These are phyloP conservation scores for Ophiostoma australiae DNA, from an alignment of 2,329 filamentous ascomycete genomes.

Conservation along the genomic window DNA sequence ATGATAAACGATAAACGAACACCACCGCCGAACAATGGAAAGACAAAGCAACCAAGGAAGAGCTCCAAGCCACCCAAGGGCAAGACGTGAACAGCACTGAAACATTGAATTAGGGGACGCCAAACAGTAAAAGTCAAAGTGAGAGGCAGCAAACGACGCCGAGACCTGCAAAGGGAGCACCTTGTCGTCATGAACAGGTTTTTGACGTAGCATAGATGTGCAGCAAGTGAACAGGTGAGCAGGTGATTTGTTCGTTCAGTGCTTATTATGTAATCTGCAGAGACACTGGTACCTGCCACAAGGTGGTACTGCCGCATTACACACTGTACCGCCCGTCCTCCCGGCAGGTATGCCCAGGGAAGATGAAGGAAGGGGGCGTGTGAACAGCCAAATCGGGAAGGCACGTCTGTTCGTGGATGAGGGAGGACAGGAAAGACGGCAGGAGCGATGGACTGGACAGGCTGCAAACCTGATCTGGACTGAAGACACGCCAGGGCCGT, in stretches of 20 bases:
- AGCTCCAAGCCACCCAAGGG: not conserved
- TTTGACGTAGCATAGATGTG: not conserved
- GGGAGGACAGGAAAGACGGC: not conserved
- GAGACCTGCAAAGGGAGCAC: not conserved
- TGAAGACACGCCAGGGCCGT: not conserved
- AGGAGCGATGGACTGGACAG: conserved; percentile 14
- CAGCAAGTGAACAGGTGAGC: conserved; percentile 1
- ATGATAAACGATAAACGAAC: not conserved
- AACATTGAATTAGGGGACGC: not conserved
- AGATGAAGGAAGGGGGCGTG: conserved; percentile 2
- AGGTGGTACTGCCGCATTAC: conserved; percentile 9
- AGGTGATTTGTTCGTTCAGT: not conserved
- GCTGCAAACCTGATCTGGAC: not conserved
- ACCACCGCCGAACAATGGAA: not conserved
- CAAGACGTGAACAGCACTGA: not conserved
- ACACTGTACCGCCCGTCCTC: not conserved
- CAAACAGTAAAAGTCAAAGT: not conserved
- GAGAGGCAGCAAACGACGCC: not conserved
- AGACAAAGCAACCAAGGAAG: not conserved
- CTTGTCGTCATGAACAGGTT: not conserved
- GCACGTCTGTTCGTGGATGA: not conserved
- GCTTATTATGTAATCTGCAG: not conserved
- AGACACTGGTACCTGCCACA: conserved; percentile 7
- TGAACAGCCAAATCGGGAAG: conserved; percentile 5
- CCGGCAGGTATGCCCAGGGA: not conserved